A percentile compares a stretch with the other conserved stretches of the same genome.
Conservation (phyloP, 2,329 filamentous ascomycete genomes). For the Aspergillus sp. region DNA sequence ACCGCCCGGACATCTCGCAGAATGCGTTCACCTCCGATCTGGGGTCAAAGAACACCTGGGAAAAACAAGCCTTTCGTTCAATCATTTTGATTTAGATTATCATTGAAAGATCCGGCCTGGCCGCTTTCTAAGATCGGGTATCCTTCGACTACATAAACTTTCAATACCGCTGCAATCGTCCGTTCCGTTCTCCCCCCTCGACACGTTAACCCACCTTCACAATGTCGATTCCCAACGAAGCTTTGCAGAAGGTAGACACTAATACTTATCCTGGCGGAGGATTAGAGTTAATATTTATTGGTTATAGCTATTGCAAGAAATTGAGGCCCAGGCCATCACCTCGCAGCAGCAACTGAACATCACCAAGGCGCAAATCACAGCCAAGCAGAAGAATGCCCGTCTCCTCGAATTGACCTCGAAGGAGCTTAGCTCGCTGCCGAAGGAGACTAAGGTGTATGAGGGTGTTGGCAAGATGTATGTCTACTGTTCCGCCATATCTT, state of each 20-base stretch:
- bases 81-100: not conserved
- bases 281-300: not conserved
- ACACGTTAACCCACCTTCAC: not conserved
- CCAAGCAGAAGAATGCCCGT: constrained; percentile 82
- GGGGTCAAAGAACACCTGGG: not conserved
- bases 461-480: constrained; percentile 93
- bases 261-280: not conserved
- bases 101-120: too few species aligned
- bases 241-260: constrained; percentile 72
- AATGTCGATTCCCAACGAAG: constrained; percentile 93
- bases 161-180: too few species aligned
- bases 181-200: too few species aligned
- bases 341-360: constrained; percentile 89
- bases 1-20: constrained; percentile 4
- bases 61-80: not conserved
- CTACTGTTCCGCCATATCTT: not conserved
- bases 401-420: constrained; percentile 79
- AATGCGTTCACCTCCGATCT: constrained; percentile 7
- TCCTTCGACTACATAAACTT: too few species aligned
- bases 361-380: constrained; percentile 73
- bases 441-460: constrained; percentile 78
- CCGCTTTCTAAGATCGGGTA: too few species aligned
- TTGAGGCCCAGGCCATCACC: constrained; percentile 78
- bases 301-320: constrained; percentile 77
- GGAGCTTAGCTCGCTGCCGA: constrained; percentile 70